phyloP scores from a whole-genome alignment of 2,329 filamentous ascomycete species.

The Elsinoe perseae region DNA sequence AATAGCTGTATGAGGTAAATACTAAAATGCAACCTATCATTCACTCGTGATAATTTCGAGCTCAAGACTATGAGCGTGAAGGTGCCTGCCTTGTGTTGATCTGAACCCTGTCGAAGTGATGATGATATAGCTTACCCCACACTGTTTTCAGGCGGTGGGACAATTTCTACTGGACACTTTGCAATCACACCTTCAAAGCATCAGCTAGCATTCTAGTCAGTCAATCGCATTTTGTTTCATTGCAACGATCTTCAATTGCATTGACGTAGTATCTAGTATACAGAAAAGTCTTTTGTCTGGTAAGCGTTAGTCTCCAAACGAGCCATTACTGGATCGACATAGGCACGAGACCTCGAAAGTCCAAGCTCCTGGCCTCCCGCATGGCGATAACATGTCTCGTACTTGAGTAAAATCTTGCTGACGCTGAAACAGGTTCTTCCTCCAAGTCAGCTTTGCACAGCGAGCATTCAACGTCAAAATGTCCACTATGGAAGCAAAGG shows the following conservation, averaged over 20 bases:
- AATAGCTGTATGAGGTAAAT: not conserved
- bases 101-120: not conserved
- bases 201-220: not conserved
- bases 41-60: not conserved
- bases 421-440: not conserved
- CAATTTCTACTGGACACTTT: slow-evolving; percentile 1
- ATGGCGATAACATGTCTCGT: not conserved
- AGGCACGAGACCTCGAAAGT: slow-evolving; percentile 9
- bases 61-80: not conserved
- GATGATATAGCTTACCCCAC: slow-evolving; percentile 14
- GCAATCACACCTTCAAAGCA: not conserved
- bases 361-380: not conserved
- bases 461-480: slow-evolving; percentile 19
- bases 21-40: slow-evolving; percentile 4
- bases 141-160: not conserved
- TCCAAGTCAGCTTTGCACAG: not conserved
- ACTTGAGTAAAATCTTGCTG: not conserved
- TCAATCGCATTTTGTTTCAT: not conserved
- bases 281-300: not conserved
- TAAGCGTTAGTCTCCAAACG: not conserved
- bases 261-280: not conserved
- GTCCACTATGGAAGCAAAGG: slow-evolving; percentile 56
- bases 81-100: not conserved
- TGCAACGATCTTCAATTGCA: not conserved
- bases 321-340: not conserved